These are phyloP conservation scores for Colletotrichum cereale DNA, from an alignment of 2,329 filamentous ascomycete genomes.

Conservation along the genomic window DNA sequence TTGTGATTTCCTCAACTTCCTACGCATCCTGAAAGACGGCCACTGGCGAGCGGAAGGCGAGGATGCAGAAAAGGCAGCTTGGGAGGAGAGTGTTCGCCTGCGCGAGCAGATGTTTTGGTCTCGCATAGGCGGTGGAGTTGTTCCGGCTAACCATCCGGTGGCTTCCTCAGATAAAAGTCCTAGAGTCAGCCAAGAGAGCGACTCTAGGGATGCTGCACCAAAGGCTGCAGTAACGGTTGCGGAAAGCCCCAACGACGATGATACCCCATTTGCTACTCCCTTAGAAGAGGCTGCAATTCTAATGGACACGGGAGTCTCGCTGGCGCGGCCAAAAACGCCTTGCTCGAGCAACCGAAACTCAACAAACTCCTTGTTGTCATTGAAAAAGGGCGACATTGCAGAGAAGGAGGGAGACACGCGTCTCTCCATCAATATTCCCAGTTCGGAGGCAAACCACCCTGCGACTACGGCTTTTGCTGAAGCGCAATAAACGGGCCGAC, in stretches of 20 bases:
- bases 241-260: background rate
- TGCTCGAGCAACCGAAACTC: slow-evolving; percentile 15
- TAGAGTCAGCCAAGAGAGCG: slow-evolving; percentile 40
- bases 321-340: slow-evolving; percentile 27
- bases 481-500: background rate
- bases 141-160: slow-evolving; percentile 68
- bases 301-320: background rate
- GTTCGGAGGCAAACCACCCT: background rate
- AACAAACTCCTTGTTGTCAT: slow-evolving; percentile 20
- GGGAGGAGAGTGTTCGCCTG: slow-evolving; percentile 93
- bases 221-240: background rate
- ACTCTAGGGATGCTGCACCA: background rate
- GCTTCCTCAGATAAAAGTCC: slow-evolving; percentile 39
- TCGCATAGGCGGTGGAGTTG: slow-evolving; percentile 88
- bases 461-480: background rate
- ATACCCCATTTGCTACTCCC: slow-evolving; percentile 7
- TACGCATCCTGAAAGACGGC: slow-evolving; percentile 92
- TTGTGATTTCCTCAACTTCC: slow-evolving; percentile 92
- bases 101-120: slow-evolving; percentile 98
- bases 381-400: background rate
- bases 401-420: slow-evolving; percentile 23
- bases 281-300: background rate
- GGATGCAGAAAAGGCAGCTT: slow-evolving; percentile 87
- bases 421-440: slow-evolving; percentile 27
- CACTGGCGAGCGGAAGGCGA: slow-evolving; percentile 88